phyloP scores from a whole-genome alignment of 1,284 basidiomycete genomes.

The Kwoniella shivajii region DNA sequence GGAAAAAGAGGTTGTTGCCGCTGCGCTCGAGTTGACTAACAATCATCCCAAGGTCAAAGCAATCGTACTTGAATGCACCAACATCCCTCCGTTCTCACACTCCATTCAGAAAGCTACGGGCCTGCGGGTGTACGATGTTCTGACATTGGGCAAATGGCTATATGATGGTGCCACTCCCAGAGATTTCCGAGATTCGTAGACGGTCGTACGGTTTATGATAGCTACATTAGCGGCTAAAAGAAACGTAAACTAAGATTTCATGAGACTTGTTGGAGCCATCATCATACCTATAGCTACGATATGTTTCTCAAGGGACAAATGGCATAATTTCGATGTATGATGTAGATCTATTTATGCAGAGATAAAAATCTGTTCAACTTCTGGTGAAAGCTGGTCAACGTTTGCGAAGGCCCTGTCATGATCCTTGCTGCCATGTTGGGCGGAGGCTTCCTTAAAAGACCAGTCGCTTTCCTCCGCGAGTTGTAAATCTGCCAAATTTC shows the following conservation, averaged over 20 bases:
- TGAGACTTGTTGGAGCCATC: too few relatives aligned
- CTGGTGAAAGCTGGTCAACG: background rate
- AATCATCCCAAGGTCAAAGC: conserved; percentile 26
- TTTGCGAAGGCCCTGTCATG: too few relatives aligned
- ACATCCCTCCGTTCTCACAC: conserved; percentile 35
- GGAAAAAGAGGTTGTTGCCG: conserved; percentile 30
- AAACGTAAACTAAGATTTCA: too few relatives aligned
- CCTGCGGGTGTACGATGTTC: conserved; percentile 26
- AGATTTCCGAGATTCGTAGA: conserved; percentile 8
- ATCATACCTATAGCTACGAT: too few relatives aligned
- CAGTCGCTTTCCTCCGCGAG: conserved; percentile 19
- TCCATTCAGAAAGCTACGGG: conserved; percentile 30
- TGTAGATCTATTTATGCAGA: too few relatives aligned
- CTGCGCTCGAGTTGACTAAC: conserved; percentile 17
- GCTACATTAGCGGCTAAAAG: too few relatives aligned
- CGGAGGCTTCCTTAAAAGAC: conserved; percentile 1
- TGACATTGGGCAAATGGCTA: conserved; percentile 31
- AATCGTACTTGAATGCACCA: conserved; percentile 38
- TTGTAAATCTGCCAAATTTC: conserved; percentile 14
- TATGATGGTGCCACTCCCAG: conserved; percentile 21
- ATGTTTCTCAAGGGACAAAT: too few relatives aligned
- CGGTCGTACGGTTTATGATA: too few relatives aligned
- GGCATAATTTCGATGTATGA: too few relatives aligned
- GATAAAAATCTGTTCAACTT: too few relatives aligned
- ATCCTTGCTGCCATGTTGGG: background rate